Evolutionary conservation across 2,329 filamentous ascomycete species (phyloP).

Genomic region (Pyrenophora graminea): DNA sequence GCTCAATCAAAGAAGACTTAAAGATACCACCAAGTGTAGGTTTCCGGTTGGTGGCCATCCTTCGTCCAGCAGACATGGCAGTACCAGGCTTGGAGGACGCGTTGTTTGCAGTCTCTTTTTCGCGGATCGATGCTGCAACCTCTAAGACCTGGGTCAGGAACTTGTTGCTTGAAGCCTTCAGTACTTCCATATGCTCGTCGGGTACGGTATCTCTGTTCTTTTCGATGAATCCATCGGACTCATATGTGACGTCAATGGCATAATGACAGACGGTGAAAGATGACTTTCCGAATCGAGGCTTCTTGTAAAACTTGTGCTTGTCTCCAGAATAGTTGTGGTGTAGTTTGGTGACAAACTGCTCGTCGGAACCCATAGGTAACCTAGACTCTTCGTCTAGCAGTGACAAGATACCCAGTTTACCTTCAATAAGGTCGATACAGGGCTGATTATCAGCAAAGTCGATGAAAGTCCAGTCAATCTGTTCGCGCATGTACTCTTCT

Average conservation of each 20-base stretch:
- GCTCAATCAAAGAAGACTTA: slow-evolving; percentile 95
- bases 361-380: slow-evolving; percentile 94
- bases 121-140: slow-evolving; percentile 81
- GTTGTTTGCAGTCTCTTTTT: slow-evolving; percentile 73
- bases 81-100: slow-evolving; percentile 70
- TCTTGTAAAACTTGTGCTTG: slow-evolving; percentile 98
- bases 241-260: slow-evolving; percentile 95
- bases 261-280: slow-evolving; percentile 98
- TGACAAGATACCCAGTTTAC: slow-evolving; percentile 89
- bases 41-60: slow-evolving; percentile 92
- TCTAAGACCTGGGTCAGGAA: slow-evolving; percentile 86
- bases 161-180: slow-evolving; percentile 79
- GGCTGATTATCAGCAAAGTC: slow-evolving; percentile 99
- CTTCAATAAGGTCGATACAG: slow-evolving; percentile 97
- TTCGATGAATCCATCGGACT: slow-evolving; percentile 98
- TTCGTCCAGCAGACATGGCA: slow-evolving; percentile 71
- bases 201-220: slow-evolving; percentile 99
- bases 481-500: slow-evolving; percentile 92
- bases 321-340: slow-evolving; percentile 89
- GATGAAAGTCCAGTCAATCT: slow-evolving; percentile 99
- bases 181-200: slow-evolving; percentile 94
- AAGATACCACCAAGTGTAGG: slow-evolving; percentile 98
- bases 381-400: slow-evolving; percentile 95
- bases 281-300: slow-evolving; percentile 95
- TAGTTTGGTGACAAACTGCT: slow-evolving; percentile 94